Evolutionary conservation across 2,329 filamentous ascomycete species (phyloP), one percentile per base, ranked within the genome.

Genomic region (Fusarium robinianum): DNA sequence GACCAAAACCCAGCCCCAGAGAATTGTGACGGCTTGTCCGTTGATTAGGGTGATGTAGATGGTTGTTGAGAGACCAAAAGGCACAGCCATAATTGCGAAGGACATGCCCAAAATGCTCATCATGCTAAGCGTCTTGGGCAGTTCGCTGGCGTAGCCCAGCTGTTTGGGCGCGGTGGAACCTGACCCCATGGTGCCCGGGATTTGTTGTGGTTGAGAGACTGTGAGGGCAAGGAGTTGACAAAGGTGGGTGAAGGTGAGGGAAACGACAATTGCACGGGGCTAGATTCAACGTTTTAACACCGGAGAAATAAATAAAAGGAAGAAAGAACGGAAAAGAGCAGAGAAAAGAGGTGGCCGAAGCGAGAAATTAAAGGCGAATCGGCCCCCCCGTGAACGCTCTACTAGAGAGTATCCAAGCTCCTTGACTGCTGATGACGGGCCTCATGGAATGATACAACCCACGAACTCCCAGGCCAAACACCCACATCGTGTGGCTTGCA

Each of bases 1-100:
- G 24, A 81, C 79, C 12, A 80, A 73, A 18, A 67, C 45, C 67
- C 84, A 72, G n/a, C 87, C 87, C 84, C 85, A 91, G 45, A 91
- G 77, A 25, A 90, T 81, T 46, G 83, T 79, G 12, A 80, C 82
- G 17, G 84, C 78, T 2, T 87, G 87, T 34, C 87, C 87, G 36
- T 80, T 85, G 16, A 85, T 81, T 35, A 92, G 72, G 26, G 72
- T 71, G 33, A 75, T 67, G 49, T 67, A 68, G 23, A 77, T 65
- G 4, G 72, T 75, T 5, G 73, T 74, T 11, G 73, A 71, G 24
- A 76, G 66, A 21, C 73, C 74, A n/a, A 72, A 76, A 53, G 72
- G 74, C 32, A 72, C 72, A 53, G 74, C 74, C 60, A 75, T 72
- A 57, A 76, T 75, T 55, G 72, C 72, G 42, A 75, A 75, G 6